Evolutionary conservation across 2,329 filamentous ascomycete genomes (phyloP), one percentile per base, ranked within the genome.

Genomic region (Didymella sp.): DNA sequence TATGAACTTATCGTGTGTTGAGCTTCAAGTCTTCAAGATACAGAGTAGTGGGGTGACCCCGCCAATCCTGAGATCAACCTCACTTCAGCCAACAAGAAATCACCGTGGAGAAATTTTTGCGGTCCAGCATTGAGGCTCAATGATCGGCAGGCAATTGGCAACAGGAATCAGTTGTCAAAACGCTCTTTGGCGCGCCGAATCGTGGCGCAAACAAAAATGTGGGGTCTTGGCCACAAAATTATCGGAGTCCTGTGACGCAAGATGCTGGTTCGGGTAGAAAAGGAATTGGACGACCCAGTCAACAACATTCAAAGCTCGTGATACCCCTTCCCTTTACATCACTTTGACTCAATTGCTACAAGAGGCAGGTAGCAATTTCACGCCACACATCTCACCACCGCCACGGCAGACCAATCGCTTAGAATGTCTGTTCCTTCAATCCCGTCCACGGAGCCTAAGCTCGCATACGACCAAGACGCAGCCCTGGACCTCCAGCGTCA

Each of bases 191-290:
- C 21, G 48, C 44, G 63, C 55, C 61, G 48, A 56, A 51, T 25
- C 58, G 50, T 62, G 61, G 62, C 60, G 61, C 44, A 61, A 58
- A 58, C 46, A 55, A 35, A 54, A 59, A 58, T 67, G 67, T 69
- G 67, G 67, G 67, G 65, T 67, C 62, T 66, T 64, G 65, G 63
- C 58, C 58, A 63, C 64, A 69, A 69, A 62, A 50, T 66, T 63
- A 60, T 63, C 58, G 57, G 48, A 52, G 57, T 60, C 65, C 66
- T 66, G 65, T 69, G 61, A 63, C 59, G 53, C 58, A 55, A 63
- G 55, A 38, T 60, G 57, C 49, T 56, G 44, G 47, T 56, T 58
- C 62, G 62, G 56, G 53, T 63, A 58, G 58, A 64, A 67, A 63
- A 63, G 57, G 59, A 51, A 61, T 27, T 51, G 53, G 13, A 24